Base-by-base conservation (phyloP, 805 yeast species). In the Lipomyces starkeyi region DNA sequence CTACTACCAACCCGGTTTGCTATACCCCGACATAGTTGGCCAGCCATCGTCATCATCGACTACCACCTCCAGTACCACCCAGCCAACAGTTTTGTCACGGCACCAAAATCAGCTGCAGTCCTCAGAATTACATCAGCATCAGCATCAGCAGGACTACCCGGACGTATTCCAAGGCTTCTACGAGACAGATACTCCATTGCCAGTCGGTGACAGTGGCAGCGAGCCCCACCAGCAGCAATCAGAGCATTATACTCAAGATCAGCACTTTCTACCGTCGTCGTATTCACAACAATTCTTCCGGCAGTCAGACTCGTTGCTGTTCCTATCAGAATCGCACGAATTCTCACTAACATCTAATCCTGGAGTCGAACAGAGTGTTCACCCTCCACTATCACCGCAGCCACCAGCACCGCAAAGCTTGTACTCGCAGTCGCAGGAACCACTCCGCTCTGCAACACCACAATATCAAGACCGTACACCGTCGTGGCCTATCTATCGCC, bases 21-120 rank as follows among this genome's bases (percentile, higher is more conserved):
- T 53, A 17, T 58, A 61, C 27, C 43, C 43, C 54, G 64, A 54
- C 53, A 59, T 58, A 35, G 59, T 59, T 17, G 25, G n/a, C 40
- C 53, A 37, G 22, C 61, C 35, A 14, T 25, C 64, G 43, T 4
- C n/a, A 14, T 37, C 43, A 9, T 13, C 43, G 32, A 29, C 32
- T 29, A 29, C 32, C 32, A 29, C 32, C 6, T 29, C 32, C 6
- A 37, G 14, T 14, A 5, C 43, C 27, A 25, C 55, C 34, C 9
- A 32, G 35, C 58, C 17, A 14, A 25, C 32, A 29, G 32, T 40
- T 54, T 22, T 17, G 49, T 8, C 54, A 60, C n/a, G 34, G 34
- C 58, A 8, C 27, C 63, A 34, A 14, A 37, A 37, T 17, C 58
- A 53, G 9, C 64, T 22, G 52, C 64, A 61, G 59, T 59, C 40